phyloP scores from a whole-genome alignment of 306 rosid genomes.

The Ceratonia siliqua region DNA sequence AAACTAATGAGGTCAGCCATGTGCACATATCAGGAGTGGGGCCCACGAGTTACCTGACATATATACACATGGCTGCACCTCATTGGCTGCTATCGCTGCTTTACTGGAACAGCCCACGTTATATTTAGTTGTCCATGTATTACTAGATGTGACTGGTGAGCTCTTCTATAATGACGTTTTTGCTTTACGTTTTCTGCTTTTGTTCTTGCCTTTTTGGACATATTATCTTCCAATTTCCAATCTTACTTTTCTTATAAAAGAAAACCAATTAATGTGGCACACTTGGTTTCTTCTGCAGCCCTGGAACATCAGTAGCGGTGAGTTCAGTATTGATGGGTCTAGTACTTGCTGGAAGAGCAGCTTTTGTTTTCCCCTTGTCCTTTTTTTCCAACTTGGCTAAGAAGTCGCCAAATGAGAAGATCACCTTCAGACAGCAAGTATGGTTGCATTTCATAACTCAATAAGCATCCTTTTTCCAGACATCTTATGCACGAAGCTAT shows the following conservation, averaged over 20 bases:
- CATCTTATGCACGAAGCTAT: conserved; percentile 20
- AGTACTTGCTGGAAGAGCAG: conserved; percentile 84
- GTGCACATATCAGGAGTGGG: too few species aligned
- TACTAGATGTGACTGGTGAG: neutral
- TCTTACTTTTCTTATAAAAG: neutral
- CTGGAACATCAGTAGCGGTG: conserved; percentile 83
- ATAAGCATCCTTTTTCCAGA: neutral
- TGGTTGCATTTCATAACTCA: conserved; percentile 21
- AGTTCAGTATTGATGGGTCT: conserved; percentile 76
- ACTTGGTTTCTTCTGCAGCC: conserved; percentile 57
- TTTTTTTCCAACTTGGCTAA: conserved; percentile 72
- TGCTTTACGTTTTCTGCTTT: neutral
- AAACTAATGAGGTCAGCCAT: too few species aligned
- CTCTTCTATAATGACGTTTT: neutral
- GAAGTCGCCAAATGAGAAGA: conserved; percentile 50
- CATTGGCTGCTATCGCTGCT: too few species aligned
- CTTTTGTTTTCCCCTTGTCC: conserved; percentile 91
- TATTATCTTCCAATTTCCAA: neutral
- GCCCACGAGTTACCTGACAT: too few species aligned
- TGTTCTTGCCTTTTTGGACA: neutral
- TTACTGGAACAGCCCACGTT: neutral
- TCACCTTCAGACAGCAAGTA: conserved; percentile 77
- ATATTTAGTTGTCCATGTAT: neutral
- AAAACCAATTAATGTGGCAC: neutral
- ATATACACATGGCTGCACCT: too few species aligned